Evolutionary conservation across 345 rosid genomes (phyloP), one percentile per base, ranked within the genome.

Genomic region (Microcos paniculata): DNA sequence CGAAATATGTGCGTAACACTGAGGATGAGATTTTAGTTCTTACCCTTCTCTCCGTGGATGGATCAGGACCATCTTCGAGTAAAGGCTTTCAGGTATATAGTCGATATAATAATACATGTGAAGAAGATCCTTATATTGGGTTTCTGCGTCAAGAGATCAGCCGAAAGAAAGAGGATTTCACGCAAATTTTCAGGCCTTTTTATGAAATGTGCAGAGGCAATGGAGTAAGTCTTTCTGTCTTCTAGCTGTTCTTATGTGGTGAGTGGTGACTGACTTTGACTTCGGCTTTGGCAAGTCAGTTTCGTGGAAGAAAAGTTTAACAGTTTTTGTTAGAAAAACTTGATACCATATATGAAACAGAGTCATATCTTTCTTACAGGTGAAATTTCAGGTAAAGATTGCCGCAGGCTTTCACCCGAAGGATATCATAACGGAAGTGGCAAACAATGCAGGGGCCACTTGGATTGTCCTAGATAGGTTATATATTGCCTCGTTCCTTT

Each of bases 381-480:
- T 84, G 35, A 84, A 82, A 70, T 82, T 82, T 77, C 83, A 82
- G 57, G 80, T 80, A 62, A 82, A 84, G 64, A 70, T 82, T 68
- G 83, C 77, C 18, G 80, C 84, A 42, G 83, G 87, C 14, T 80
- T 62, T 75, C 48, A 33, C 33, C 78, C 78, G 45, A 75, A 72
- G 49, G 87, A 84, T 73, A 76, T 84, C 65, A 72, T 84, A 48
- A 46, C 78, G 0, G 82, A 82, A 48, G 84, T 80, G 69, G 83
- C 82, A 8, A 84, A 80, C 78, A 78, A 68, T 48, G 71, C 49
- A 12, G 74, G 52, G 55, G 83, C 85, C 42, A 82, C 85, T 51
- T 82, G 80, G 87, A 82, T 82, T 72, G 21, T 84, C 13, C 61
- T 82, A 70, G 85, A 82, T 62, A 84, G 85, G 85, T 84, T 31